Conservation (phyloP, 305 asterid genomes). For the Solanum hybrid region DNA sequence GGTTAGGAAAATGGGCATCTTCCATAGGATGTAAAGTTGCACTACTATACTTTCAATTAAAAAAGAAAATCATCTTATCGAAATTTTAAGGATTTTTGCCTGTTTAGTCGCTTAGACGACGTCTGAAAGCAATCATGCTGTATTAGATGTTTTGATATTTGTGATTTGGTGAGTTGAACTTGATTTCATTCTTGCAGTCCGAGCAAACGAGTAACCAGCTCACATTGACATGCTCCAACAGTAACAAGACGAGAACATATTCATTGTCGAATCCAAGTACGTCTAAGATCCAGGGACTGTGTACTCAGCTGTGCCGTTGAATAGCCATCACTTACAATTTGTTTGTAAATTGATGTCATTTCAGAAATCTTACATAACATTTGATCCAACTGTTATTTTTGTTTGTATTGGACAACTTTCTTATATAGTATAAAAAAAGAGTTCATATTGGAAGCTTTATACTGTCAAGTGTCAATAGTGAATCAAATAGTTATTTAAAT, state of each 20-base stretch:
- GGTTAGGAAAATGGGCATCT: background rate
- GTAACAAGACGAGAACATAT: conserved; percentile 38
- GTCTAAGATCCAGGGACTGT: conserved; percentile 59
- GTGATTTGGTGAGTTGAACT: background rate
- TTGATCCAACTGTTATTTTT: background rate
- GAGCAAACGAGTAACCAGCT: conserved; percentile 29
- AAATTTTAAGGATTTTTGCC: too few relatives aligned
- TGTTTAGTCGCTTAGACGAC: too few relatives aligned
- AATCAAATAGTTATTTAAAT: background rate
- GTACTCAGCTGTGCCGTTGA: conserved; percentile 69
- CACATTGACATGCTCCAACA: conserved; percentile 28
- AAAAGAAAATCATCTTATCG: too few relatives aligned
- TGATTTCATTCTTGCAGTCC: conserved; percentile 21
- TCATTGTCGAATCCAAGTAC: conserved; percentile 33
- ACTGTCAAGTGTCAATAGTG: background rate
- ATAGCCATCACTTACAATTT: background rate
- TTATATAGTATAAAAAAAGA: background rate
- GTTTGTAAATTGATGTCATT: background rate
- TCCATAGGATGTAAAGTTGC: too few relatives aligned
- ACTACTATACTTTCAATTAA: too few relatives aligned
- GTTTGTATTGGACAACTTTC: background rate
- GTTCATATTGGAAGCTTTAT: background rate
- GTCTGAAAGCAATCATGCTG: too few relatives aligned
- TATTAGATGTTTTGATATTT: background rate
- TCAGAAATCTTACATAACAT: background rate